phyloP scores from a whole-genome alignment of 768 basidiomycete species.

The Phylloporus sp. region DNA sequence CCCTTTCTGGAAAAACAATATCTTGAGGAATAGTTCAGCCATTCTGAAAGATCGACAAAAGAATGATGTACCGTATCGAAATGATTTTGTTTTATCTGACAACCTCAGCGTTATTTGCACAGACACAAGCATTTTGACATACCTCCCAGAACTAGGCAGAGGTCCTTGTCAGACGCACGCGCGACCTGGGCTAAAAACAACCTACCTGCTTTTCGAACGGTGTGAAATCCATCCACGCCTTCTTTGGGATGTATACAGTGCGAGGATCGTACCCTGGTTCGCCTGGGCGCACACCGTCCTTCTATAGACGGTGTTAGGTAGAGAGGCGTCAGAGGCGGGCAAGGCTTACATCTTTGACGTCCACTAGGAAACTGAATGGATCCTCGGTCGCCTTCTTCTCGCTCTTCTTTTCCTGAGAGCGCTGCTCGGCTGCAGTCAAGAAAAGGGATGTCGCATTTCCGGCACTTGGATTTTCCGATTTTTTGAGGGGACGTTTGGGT shows the following conservation, averaged over 20 bases:
- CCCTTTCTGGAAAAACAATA: slow-evolving; percentile 99
- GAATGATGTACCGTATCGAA: slow-evolving; percentile 71
- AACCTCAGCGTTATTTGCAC: slow-evolving; percentile 5
- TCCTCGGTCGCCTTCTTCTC: slow-evolving; percentile 78
- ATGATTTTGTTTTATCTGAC: slow-evolving; percentile 93
- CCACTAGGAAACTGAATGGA: slow-evolving; percentile 68
- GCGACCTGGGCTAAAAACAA: not conserved
- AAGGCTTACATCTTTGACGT: slow-evolving; percentile 62
- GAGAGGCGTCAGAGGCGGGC: not conserved
- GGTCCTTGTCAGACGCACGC: not conserved
- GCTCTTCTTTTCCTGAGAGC: slow-evolving; percentile 69
- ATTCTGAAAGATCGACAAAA: slow-evolving; percentile 9
- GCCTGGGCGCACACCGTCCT: slow-evolving; percentile 72
- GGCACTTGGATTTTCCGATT: slow-evolving; percentile 26
- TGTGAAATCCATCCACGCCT: slow-evolving; percentile 78
- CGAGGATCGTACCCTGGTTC: slow-evolving; percentile 87
- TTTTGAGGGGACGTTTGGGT: slow-evolving; percentile 31
- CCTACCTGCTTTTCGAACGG: slow-evolving; percentile 90
- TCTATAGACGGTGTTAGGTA: slow-evolving; percentile 41
- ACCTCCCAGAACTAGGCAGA: slow-evolving; percentile 67
- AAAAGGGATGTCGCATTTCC: slow-evolving; percentile 41
- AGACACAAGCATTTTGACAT: slow-evolving; percentile 16
- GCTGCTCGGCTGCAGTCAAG: slow-evolving; percentile 79
- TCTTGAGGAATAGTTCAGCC: slow-evolving; percentile 34
- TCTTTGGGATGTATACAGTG: slow-evolving; percentile 74